Evolutionary conservation across 192 early-diverging fungal species (phyloP).

Genomic region (Backusella mclennaniae): DNA sequence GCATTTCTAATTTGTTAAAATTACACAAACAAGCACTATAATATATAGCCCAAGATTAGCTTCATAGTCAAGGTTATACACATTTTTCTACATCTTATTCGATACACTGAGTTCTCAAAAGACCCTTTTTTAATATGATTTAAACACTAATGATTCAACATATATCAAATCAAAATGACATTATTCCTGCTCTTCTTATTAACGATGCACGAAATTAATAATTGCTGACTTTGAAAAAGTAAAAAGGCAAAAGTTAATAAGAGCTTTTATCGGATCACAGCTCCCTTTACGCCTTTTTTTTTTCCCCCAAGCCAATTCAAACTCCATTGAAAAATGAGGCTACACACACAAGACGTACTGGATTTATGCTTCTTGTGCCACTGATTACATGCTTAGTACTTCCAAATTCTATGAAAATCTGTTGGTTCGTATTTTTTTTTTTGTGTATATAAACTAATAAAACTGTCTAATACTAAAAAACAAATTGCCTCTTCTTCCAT

Average conservation of each 20-base stretch:
- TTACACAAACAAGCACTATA: not conserved
- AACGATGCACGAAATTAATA: not conserved
- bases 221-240: not conserved
- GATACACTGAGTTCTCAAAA: not conserved
- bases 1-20: slow-evolving; percentile 5
- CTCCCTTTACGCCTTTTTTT: not conserved
- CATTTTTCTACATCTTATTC: not conserved
- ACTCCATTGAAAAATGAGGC: slow-evolving; percentile 3
- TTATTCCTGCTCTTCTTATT: not conserved
- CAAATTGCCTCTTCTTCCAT: not conserved
- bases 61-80: not conserved
- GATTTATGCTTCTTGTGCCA: slow-evolving; percentile 4
- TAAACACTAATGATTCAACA: not conserved
- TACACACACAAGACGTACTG: not conserved
- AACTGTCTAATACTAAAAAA: slow-evolving; percentile 4
- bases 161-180: not conserved
- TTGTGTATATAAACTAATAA: not conserved
- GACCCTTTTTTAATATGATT: not conserved
- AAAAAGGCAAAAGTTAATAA: not conserved
- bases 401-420: not conserved
- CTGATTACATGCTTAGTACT: not conserved
- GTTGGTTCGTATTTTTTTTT: not conserved
- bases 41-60: not conserved
- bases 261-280: not conserved
- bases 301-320: not conserved